A percentile compares a stretch with the other conserved stretches of the same genome.
Conservation (phyloP, 192 early-diverging fungal genomes). For the Podila verticillata region DNA sequence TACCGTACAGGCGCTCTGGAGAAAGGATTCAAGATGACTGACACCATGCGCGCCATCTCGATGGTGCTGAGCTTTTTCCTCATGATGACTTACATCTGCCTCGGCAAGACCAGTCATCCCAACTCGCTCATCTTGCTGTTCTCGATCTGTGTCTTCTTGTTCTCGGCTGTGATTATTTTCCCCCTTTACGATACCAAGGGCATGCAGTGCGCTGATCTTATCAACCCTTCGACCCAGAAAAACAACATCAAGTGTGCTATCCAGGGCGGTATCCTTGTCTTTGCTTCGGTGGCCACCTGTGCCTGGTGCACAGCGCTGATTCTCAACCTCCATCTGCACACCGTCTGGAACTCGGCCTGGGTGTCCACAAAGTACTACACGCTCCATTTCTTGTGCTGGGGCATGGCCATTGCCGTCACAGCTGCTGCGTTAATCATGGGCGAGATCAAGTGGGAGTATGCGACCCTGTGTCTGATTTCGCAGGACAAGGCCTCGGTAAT, state of each 20-base stretch:
- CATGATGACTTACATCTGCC: constrained; percentile 54
- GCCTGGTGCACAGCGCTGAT: constrained; percentile 61
- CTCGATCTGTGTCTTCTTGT: constrained; percentile 58
- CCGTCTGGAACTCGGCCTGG: constrained; percentile 65
- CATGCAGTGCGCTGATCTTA: constrained; percentile 54
- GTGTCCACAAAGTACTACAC: constrained; percentile 52
- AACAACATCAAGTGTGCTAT: constrained; percentile 59
- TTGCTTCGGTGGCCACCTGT: constrained; percentile 52
- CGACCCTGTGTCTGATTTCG: constrained; percentile 59
- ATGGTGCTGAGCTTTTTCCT: constrained; percentile 50
- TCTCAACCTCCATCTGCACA: constrained; percentile 61
- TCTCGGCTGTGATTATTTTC: constrained; percentile 58
- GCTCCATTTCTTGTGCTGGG: constrained; percentile 62
- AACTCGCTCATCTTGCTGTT: constrained; percentile 59
- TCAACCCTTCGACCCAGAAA: constrained; percentile 53
- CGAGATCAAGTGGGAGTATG: constrained; percentile 58
- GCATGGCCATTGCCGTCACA: constrained; percentile 47
- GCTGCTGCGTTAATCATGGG: constrained; percentile 49
- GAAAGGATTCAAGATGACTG: constrained; percentile 53
- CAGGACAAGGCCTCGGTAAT: constrained; percentile 46
- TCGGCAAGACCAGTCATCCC: constrained; percentile 60
- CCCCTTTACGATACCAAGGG: constrained; percentile 51
- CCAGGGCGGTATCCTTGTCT: constrained; percentile 62
- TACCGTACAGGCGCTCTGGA: constrained; percentile 52
- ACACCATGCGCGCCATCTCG: constrained; percentile 56